These are phyloP conservation scores for Saprolegnia parasitica DNA, from an alignment of 352 stramenopile species.

Conservation along the genomic window DNA sequence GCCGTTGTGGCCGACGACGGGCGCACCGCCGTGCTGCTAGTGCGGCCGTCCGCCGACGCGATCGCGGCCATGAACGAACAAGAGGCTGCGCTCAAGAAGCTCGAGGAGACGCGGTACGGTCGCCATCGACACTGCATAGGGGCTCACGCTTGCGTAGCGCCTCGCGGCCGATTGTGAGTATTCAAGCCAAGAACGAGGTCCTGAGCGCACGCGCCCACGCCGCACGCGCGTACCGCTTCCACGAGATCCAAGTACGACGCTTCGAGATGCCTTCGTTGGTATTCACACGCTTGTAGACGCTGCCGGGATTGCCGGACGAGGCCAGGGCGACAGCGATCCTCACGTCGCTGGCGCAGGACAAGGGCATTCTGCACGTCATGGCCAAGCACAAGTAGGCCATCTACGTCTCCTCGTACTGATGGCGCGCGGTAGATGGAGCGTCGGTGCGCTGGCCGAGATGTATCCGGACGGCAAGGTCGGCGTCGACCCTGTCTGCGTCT, in stretches of 20 bases:
- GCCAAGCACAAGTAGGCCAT: constrained; percentile 72
- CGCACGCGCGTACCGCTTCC: constrained; percentile 57
- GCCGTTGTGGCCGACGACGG: background rate
- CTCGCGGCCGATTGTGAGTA: constrained; percentile 51
- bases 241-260: constrained; percentile 48
- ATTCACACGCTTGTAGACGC: constrained; percentile 30
- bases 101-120: constrained; percentile 39
- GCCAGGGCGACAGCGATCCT: constrained; percentile 72
- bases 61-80: constrained; percentile 12
- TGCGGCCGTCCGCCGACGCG: constrained; percentile 1
- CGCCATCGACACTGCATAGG: background rate
- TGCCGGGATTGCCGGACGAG: constrained; percentile 51
- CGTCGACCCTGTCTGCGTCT: constrained; percentile 78
- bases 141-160: constrained; percentile 34
- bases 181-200: constrained; percentile 46
- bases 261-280: background rate
- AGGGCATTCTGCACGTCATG: constrained; percentile 84
- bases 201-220: constrained; percentile 39
- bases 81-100: constrained; percentile 3
- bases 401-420: background rate
- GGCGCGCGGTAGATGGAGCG: constrained; percentile 56
- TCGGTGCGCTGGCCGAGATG: constrained; percentile 84
- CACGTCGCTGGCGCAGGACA: constrained; percentile 77
- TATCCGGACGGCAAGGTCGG: constrained; percentile 88
- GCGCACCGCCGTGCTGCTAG: background rate